phyloP scores from a whole-genome alignment of 2,329 filamentous ascomycete species.

The Grosmannia clavigera region DNA sequence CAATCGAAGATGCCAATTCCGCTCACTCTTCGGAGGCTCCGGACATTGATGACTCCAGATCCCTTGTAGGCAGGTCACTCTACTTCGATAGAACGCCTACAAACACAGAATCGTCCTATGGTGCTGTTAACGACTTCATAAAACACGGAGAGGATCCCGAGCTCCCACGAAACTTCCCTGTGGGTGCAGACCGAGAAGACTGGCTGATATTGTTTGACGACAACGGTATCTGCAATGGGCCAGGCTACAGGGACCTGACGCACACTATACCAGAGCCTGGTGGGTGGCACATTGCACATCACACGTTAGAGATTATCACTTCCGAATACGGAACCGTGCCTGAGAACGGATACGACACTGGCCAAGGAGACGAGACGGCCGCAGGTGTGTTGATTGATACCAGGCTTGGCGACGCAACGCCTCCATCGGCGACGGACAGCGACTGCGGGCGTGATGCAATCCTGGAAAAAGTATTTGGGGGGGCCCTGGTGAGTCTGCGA shows the following conservation, averaged over 20 bases:
- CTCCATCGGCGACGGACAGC: neutral
- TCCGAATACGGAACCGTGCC: neutral
- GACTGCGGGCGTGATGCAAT: too few species aligned
- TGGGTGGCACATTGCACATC: neutral
- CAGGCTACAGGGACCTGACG: neutral
- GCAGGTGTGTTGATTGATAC: neutral
- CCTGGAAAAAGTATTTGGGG: neutral
- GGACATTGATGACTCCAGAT: too few species aligned
- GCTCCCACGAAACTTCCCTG: too few species aligned
- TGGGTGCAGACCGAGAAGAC: neutral
- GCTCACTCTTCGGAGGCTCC: too few species aligned
- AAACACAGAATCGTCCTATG: too few species aligned
- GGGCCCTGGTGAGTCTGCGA: neutral
- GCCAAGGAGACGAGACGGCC: neutral
- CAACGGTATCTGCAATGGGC: neutral
- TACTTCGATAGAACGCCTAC: too few species aligned
- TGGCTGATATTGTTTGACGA: neutral
- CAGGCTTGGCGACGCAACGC: neutral
- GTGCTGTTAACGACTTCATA: too few species aligned
- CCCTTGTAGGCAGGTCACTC: too few species aligned
- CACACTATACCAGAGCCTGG: neutral
- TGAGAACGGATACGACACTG: neutral
- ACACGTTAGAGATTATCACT: neutral
- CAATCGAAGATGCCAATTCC: too few species aligned
- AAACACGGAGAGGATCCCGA: too few species aligned